These are phyloP conservation scores for Kwoniella newhampshirensis DNA, from an alignment of 768 basidiomycete species.

Conservation along the genomic window DNA sequence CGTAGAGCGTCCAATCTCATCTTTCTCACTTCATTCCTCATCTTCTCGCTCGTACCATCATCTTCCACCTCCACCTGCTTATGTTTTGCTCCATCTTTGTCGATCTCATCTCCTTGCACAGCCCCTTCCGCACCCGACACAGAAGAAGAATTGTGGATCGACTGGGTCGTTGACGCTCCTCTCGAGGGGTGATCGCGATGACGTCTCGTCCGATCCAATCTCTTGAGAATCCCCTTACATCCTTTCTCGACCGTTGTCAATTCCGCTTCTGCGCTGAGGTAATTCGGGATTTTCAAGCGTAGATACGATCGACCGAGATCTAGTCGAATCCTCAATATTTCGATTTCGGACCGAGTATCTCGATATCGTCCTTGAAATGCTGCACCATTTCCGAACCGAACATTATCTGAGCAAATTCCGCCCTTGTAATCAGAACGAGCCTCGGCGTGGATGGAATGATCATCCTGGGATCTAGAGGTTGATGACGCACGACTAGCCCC, in stretches of 20 bases:
- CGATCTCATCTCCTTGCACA: not conserved
- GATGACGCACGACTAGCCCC: no score
- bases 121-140: not conserved
- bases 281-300: constrained; percentile 9
- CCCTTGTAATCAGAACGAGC: no score
- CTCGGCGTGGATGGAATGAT: no score
- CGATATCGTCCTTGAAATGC: not conserved
- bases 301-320: constrained; percentile 20
- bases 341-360: not conserved
- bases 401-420: no score
- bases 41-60: not conserved
- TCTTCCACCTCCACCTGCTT: not conserved
- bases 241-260: constrained; percentile 17
- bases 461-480: no score
- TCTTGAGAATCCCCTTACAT: constrained; percentile 11
- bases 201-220: not conserved
- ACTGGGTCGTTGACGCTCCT: no score
- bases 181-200: not conserved
- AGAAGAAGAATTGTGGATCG: not conserved
- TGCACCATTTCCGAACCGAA: no score
- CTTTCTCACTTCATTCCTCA: constrained; percentile 9
- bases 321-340: constrained; percentile 15
- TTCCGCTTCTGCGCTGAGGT: constrained; percentile 18
- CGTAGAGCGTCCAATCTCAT: constrained; percentile 21
- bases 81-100: not conserved